These are phyloP conservation scores for Scedosporium minutisporum DNA, from an alignment of 2,329 filamentous ascomycete species.

Conservation along the genomic window DNA sequence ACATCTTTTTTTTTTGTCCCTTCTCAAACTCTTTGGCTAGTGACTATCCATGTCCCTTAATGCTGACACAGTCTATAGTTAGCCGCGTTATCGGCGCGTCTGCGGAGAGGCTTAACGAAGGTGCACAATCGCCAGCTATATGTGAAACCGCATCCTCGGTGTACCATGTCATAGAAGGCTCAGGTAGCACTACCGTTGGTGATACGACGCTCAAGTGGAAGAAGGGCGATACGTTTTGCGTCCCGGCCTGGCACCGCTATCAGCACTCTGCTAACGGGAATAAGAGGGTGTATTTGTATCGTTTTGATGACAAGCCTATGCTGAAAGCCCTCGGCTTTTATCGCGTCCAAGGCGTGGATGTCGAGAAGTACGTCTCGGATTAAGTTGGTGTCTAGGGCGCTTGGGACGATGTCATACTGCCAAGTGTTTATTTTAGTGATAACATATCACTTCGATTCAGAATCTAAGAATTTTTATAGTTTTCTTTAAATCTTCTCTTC, in stretches of 20 bases:
- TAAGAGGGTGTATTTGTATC: constrained; percentile 36
- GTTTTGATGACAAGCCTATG: constrained; percentile 47
- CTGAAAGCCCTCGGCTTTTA: constrained; percentile 41
- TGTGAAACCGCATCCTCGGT: constrained; percentile 42
- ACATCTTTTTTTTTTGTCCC: background rate
- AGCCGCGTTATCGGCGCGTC: constrained; percentile 35
- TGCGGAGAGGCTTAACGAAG: constrained; percentile 32
- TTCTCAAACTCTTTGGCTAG: background rate
- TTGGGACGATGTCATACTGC: no score
- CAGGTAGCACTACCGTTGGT: constrained; percentile 29
- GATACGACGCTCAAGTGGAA: constrained; percentile 31
- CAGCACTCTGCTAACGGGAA: constrained; percentile 31
- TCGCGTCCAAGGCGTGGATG: constrained; percentile 26
- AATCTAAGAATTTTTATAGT: no score
- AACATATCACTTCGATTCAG: no score
- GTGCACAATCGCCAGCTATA: constrained; percentile 22
- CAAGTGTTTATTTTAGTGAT: no score
- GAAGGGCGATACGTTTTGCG: constrained; percentile 42
- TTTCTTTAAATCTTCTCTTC: no score
- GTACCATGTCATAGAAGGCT: constrained; percentile 41
- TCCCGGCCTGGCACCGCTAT: constrained; percentile 41
- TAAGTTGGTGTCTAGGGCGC: background rate
- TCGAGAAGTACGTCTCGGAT: constrained; percentile 25
- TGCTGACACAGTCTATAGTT: constrained; percentile 19
- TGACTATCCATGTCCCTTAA: background rate